Evolutionary conservation across 352 stramenopile species (phyloP).

Genomic region (Phytophthora sojae): DNA sequence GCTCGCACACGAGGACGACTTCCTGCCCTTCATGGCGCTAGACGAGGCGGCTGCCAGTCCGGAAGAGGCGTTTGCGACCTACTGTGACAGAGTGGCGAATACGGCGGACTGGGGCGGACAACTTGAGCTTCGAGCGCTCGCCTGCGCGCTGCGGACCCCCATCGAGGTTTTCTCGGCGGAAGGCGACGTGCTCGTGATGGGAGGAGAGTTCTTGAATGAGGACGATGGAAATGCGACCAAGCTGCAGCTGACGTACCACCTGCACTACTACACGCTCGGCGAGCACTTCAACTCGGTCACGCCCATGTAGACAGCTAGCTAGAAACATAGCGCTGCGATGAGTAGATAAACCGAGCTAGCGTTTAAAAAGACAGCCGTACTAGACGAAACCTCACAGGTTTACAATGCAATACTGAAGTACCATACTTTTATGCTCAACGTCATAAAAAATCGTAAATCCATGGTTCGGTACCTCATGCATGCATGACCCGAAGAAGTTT

Average conservation of each 20-base stretch:
- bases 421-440: no score
- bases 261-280: constrained; percentile 99
- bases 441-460: no score
- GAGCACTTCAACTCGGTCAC: constrained; percentile 99
- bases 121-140: constrained; percentile 95
- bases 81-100: constrained; percentile 92
- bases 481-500: no score
- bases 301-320: constrained; percentile 16
- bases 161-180: constrained; percentile 95
- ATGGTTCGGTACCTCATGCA: no score
- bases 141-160: constrained; percentile 80
- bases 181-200: constrained; percentile 90
- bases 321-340: background rate
- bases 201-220: constrained; percentile 71
- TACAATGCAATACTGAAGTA: background rate
- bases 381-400: background rate
- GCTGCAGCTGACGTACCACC: constrained; percentile 95
- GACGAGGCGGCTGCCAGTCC: constrained; percentile 46
- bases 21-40: constrained; percentile 91
- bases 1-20: constrained; percentile 89
- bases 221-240: constrained; percentile 45
- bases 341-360: background rate
- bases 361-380: background rate
- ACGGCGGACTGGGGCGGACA: constrained; percentile 97
- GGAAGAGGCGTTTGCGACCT: constrained; percentile 83